Conservation (phyloP, 2,329 filamentous ascomycete genomes). For the Epichloe uncinata region DNA sequence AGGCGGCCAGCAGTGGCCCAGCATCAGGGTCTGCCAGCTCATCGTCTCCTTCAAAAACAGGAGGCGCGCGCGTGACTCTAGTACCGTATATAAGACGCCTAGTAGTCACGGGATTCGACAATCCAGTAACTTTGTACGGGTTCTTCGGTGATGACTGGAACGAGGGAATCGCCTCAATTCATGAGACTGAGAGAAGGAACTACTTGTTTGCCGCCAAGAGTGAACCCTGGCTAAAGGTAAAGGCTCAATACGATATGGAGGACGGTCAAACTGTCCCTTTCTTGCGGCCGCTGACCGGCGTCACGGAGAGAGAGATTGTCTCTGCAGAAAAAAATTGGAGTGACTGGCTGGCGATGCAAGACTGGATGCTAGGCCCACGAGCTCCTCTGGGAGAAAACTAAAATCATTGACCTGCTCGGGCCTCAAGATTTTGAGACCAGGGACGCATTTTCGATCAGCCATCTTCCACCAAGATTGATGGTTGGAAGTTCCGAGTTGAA, state of each 20-base stretch:
- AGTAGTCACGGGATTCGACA: slow-evolving; percentile 84
- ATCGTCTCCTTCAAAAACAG: background rate
- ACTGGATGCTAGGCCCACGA: slow-evolving; percentile 91
- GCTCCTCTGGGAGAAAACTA: slow-evolving; percentile 34
- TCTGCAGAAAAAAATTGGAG: slow-evolving; percentile 79
- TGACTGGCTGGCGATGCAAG: slow-evolving; percentile 91
- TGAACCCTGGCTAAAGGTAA: slow-evolving; percentile 78
- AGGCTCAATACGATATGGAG: slow-evolving; percentile 78
- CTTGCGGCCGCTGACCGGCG: slow-evolving; percentile 65
- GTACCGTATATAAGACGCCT: slow-evolving; percentile 84
- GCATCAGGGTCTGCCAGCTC: background rate
- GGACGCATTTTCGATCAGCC: background rate
- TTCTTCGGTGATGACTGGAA: slow-evolving; percentile 95
- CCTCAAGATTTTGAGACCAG: background rate
- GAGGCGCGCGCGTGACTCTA: slow-evolving; percentile 25
- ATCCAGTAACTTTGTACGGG: slow-evolving; percentile 72
- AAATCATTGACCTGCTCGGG: background rate
- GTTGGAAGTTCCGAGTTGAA: too few relatives aligned
- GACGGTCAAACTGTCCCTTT: slow-evolving; percentile 79
- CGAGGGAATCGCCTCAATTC: slow-evolving; percentile 64
- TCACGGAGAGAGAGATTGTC: slow-evolving; percentile 67
- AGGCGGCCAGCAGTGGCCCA: slow-evolving; percentile 23
- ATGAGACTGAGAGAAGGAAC: slow-evolving; percentile 83
- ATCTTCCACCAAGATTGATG: background rate
- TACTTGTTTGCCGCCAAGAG: slow-evolving; percentile 94